Evolutionary conservation across 768 basidiomycete species (phyloP).

Genomic region (Russula sp.): DNA sequence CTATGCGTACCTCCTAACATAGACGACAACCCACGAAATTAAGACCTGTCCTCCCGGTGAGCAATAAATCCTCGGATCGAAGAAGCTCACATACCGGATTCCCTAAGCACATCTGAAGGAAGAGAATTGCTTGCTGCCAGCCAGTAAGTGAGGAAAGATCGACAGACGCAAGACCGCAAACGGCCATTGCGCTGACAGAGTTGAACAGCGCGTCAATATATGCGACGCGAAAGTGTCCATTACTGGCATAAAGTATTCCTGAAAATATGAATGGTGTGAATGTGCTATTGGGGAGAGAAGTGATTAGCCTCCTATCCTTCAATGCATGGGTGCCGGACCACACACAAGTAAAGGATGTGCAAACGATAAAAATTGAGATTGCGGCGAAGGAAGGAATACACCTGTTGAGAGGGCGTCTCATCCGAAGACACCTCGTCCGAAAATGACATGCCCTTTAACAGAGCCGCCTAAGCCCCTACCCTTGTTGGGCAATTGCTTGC

Average conservation of each 20-base stretch:
- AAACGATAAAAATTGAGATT: constrained; percentile 46
- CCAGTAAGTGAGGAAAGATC: constrained; percentile 62
- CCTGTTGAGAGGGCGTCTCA: background rate
- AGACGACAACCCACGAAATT: constrained; percentile 81
- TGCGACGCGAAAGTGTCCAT: constrained; percentile 61
- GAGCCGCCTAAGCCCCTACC: background rate
- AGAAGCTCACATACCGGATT: constrained; percentile 51
- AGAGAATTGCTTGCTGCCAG: constrained; percentile 65
- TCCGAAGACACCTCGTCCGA: background rate
- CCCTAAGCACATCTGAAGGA: constrained; percentile 74
- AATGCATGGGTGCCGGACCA: background rate
- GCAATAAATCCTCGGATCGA: background rate
- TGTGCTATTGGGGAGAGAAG: constrained; percentile 39
- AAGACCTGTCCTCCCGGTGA: constrained; percentile 45
- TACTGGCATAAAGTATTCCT: constrained; percentile 76
- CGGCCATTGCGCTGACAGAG: constrained; percentile 71
- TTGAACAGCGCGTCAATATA: constrained; percentile 78
- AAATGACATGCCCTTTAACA: constrained; percentile 1
- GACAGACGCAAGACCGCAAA: constrained; percentile 68
- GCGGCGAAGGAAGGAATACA: constrained; percentile 11
- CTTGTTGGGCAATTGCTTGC: too few species aligned
- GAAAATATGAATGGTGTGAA: constrained; percentile 76
- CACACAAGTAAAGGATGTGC: constrained; percentile 41
- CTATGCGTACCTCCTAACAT: constrained; percentile 55
- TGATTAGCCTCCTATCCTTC: background rate